Conservation (phyloP, 345 rosid genomes). For the Combretum micranthum region DNA sequence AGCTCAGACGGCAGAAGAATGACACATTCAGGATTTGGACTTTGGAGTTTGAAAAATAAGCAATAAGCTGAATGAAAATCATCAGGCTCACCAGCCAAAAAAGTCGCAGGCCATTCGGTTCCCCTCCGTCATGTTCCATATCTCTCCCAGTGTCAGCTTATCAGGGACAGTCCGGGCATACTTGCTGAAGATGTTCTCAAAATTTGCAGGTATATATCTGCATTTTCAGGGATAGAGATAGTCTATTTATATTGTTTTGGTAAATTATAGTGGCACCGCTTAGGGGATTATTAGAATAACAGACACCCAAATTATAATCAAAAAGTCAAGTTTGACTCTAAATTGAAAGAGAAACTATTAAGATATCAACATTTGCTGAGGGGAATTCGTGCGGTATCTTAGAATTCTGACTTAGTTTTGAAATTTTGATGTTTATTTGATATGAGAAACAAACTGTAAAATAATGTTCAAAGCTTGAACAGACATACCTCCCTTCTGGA, state of each 20-base stretch:
- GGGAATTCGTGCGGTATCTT: neutral
- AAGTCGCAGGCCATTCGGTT: constrained; percentile 46
- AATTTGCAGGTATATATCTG: constrained; percentile 49
- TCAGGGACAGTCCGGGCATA: constrained; percentile 56
- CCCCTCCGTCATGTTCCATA: constrained; percentile 83
- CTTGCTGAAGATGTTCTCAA: constrained; percentile 75
- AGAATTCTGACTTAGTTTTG: too few relatives aligned
- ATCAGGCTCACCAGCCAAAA: constrained; percentile 47
- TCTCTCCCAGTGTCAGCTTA: constrained; percentile 47
- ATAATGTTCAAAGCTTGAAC: neutral
- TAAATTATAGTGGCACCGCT: neutral
- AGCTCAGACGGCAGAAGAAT: too few relatives aligned
- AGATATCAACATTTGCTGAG: too few relatives aligned
- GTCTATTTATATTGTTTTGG: neutral
- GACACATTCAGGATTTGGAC: too few relatives aligned
- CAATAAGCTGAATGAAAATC: neutral
- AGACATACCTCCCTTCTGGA: constrained; percentile 64
- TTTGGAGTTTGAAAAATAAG: too few relatives aligned
- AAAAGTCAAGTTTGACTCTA: too few relatives aligned
- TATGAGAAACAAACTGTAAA: too few relatives aligned
- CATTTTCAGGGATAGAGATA: neutral
- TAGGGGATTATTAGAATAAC: too few relatives aligned
- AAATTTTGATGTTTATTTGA: too few relatives aligned
- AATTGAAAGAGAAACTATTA: neutral
- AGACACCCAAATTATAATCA: too few relatives aligned